Conservation (phyloP, 2,329 filamentous ascomycete genomes). For the Blastomyces silverae region DNA sequence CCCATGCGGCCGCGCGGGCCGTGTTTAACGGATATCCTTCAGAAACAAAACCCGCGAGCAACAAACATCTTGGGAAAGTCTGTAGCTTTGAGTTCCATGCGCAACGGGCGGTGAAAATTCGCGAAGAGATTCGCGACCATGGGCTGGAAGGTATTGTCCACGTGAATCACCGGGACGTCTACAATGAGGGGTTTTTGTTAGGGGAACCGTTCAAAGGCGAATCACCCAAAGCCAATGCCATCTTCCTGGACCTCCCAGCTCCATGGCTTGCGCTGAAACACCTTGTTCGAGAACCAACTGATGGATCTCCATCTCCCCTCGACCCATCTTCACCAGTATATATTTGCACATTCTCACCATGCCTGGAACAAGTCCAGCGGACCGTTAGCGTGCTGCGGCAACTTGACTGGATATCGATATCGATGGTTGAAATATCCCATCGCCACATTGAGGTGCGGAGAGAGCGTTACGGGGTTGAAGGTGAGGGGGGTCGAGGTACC, state of each 20-base stretch:
- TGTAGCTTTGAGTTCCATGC: slow-evolving; percentile 48
- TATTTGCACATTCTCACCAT: slow-evolving; percentile 92
- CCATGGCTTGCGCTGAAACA: slow-evolving; percentile 47
- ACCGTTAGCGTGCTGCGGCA: slow-evolving; percentile 75
- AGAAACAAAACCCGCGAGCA: slow-evolving; percentile 24
- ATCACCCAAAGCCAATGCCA: slow-evolving; percentile 42
- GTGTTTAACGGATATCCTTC: slow-evolving; percentile 44
- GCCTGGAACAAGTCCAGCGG: slow-evolving; percentile 88
- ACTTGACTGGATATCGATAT: slow-evolving; percentile 82
- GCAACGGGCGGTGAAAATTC: slow-evolving; percentile 38
- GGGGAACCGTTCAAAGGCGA: slow-evolving; percentile 29
- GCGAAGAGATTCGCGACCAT: slow-evolving; percentile 40
- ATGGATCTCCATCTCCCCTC: slow-evolving; percentile 47
- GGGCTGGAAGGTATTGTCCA: slow-evolving; percentile 41
- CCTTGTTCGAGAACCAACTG: slow-evolving; percentile 35
- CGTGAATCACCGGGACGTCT: slow-evolving; percentile 46
- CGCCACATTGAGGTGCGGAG: slow-evolving; percentile 72
- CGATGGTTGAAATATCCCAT: slow-evolving; percentile 84
- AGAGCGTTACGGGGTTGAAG: slow-evolving; percentile 68
- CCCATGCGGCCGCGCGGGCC: slow-evolving; percentile 45
- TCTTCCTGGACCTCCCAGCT: slow-evolving; percentile 48
- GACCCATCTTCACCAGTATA: slow-evolving; percentile 65
- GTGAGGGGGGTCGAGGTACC: slow-evolving; percentile 62
- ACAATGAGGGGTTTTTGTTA: slow-evolving; percentile 44
- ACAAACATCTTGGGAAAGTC: slow-evolving; percentile 38